Evolutionary conservation across 2,329 filamentous ascomycete species (phyloP), one percentile per base, ranked within the genome.

Genomic region (Aspergillus flavus): DNA sequence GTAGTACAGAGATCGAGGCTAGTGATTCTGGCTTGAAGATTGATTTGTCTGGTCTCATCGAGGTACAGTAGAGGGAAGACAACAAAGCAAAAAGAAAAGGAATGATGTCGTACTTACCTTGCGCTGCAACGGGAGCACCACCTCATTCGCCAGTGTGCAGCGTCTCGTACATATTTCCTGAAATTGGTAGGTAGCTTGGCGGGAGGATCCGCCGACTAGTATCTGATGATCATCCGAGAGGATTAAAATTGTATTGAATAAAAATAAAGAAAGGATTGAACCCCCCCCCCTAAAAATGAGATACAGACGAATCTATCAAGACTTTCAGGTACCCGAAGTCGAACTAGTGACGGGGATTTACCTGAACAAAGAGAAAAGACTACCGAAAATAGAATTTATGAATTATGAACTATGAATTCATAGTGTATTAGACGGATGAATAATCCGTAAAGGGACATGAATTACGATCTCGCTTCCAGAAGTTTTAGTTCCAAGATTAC

Each of bases 151-250:
- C 12, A 30, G 32, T 30, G 45, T 43, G 36, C 46, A 48, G 34
- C 34, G 36, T 21, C 34, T 50, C 28, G 58, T 59, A 41, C 58
- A 59, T 41, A 59, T 50, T 50, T 28, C 34, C 48, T 46, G 45
- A 54, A 62, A 60, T 34, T 34, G 48, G 63, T 62, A 64, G 60
- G 57, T 45, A 55, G 57, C 43, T 57, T 43, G 45, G 60, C 60
- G 57, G 60, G 53, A 39, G 52, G 54, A 26, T 46, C 60, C 60
- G 60, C 61, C 63, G 39, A 55, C 52, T 55, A 55, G 52, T 46
- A 61, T 61, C 52, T 60, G 61, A 52, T 55, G 61, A 62, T 62
- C 61, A 28, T 54, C 50, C 57, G 53, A 53, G 53, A 30, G 34
- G 41, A 56, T 56, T 55, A 48, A 34, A 26, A 61, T 52, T 9